A percentile compares a stretch with the other conserved stretches of the same genome.
Evolutionary conservation across 768 basidiomycete genomes (phyloP).

Genomic region (Termitomyces sp.): DNA sequence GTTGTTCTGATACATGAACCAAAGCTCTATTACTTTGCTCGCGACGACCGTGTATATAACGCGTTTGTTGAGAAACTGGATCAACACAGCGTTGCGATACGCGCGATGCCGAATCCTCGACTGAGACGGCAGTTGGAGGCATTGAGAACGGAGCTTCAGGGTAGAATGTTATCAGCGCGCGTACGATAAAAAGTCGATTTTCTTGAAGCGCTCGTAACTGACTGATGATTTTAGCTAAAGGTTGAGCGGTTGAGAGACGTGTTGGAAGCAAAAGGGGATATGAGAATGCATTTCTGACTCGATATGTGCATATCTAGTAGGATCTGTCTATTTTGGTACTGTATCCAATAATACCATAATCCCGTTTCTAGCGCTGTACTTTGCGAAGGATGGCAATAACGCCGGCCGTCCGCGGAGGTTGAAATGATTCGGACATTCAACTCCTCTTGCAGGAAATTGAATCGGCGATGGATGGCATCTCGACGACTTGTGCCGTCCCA

Average conservation of each 20-base stretch:
- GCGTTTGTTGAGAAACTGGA: conserved; percentile 54
- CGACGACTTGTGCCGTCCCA: not conserved
- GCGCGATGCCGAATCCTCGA: not conserved
- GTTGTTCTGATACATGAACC: not conserved
- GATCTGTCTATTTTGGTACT: not conserved
- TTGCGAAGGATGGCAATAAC: too few relatives aligned
- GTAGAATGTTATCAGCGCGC: conserved; percentile 1
- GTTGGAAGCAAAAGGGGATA: not conserved
- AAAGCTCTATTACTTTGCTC: conserved; percentile 82
- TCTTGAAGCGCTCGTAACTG: not conserved
- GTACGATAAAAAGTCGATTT: not conserved
- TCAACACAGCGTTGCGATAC: conserved; percentile 27
- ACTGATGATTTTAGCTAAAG: not conserved
- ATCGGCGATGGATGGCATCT: not conserved
- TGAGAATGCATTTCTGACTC: not conserved
- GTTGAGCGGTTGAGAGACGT: not conserved
- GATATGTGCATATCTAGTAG: not conserved
- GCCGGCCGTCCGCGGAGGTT: not conserved
- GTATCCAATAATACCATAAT: not conserved
- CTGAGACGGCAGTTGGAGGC: conserved; percentile 2
- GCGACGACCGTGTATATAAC: conserved; percentile 84
- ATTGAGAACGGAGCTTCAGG: conserved; percentile 3
- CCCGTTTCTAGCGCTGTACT: too few relatives aligned
- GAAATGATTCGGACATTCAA: not conserved
- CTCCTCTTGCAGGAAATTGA: not conserved